phyloP scores from a whole-genome alignment of 192 early-diverging fungal species.

The Allomyces javanicus region DNA sequence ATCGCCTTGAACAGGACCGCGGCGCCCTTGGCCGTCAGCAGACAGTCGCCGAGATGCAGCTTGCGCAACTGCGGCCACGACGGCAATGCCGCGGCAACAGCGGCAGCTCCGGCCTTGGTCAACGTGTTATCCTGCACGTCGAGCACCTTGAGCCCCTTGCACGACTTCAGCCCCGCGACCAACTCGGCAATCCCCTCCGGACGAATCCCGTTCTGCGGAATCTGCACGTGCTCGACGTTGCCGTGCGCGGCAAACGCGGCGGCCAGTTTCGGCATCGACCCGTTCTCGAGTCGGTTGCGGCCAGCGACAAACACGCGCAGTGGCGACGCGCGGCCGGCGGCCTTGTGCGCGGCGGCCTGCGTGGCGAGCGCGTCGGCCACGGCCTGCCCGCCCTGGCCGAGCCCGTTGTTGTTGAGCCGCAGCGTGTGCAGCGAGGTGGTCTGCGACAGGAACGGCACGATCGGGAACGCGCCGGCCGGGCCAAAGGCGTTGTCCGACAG shows the following conservation, averaged over 20 bases:
- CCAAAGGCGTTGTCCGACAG: constrained; percentile 96
- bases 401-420: constrained; percentile 91
- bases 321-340: constrained; percentile 35
- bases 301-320: constrained; percentile 72
- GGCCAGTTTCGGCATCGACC: constrained; percentile 51
- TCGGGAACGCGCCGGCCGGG: constrained; percentile 72
- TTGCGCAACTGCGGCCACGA: constrained; percentile 56
- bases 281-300: constrained; percentile 83
- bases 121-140: constrained; percentile 98
- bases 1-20: constrained; percentile 44
- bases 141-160: constrained; percentile 44
- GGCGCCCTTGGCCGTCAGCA: constrained; percentile 56
- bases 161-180: constrained; percentile 36
- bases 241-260: constrained; percentile 62
- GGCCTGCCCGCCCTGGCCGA: constrained; percentile 74
- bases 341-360: constrained; percentile 47
- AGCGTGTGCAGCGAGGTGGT: constrained; percentile 62
- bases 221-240: constrained; percentile 56
- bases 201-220: constrained; percentile 96
- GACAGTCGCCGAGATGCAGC: constrained; percentile 81
- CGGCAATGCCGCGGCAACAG: constrained; percentile 54
- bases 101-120: constrained; percentile 52
- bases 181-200: constrained; percentile 76
- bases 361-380: constrained; percentile 66
- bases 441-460: constrained; percentile 65